Evolutionary conservation across 2,329 filamentous ascomycete genomes (phyloP).

Genomic region (Dendrostoma leiphaemia): DNA sequence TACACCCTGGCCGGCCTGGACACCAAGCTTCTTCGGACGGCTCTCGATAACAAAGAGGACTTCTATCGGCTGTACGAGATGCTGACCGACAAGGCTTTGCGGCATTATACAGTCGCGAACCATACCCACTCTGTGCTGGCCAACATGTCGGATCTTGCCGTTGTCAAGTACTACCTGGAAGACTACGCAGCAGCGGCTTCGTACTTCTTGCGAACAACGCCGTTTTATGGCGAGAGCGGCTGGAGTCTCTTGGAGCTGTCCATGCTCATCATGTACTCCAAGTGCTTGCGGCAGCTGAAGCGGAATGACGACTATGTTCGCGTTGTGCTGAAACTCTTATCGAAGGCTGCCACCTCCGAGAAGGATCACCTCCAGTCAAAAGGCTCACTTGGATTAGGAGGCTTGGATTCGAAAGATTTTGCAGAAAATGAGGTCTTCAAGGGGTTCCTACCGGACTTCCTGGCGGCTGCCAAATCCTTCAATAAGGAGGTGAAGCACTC

Average conservation of each 20-base stretch:
- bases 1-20: conserved; percentile 44
- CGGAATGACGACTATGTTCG: conserved; percentile 77
- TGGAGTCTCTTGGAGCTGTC: conserved; percentile 81
- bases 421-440: conserved; percentile 39
- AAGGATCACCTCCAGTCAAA: conserved; percentile 45
- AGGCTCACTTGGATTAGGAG: conserved; percentile 31
- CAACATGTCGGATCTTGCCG: conserved; percentile 79
- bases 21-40: conserved; percentile 57
- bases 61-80: conserved; percentile 70
- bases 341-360: conserved; percentile 60
- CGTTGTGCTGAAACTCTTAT: conserved; percentile 70
- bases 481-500: conserved; percentile 63
- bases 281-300: conserved; percentile 75
- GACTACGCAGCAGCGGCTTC: conserved; percentile 73
- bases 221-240: conserved; percentile 72
- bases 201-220: conserved; percentile 76
- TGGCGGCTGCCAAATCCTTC: conserved; percentile 43
- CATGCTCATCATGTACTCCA: conserved; percentile 82
- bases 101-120: conserved; percentile 77
- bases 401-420: conserved; percentile 23
- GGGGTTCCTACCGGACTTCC: conserved; percentile 47
- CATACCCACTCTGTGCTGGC: conserved; percentile 75
- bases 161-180: conserved; percentile 73
- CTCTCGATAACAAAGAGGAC: conserved; percentile 58
- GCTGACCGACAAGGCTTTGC: conserved; percentile 80